Evolutionary conservation across 164 flowering plant species (phyloP).

Genomic region (Stephania japonica): DNA sequence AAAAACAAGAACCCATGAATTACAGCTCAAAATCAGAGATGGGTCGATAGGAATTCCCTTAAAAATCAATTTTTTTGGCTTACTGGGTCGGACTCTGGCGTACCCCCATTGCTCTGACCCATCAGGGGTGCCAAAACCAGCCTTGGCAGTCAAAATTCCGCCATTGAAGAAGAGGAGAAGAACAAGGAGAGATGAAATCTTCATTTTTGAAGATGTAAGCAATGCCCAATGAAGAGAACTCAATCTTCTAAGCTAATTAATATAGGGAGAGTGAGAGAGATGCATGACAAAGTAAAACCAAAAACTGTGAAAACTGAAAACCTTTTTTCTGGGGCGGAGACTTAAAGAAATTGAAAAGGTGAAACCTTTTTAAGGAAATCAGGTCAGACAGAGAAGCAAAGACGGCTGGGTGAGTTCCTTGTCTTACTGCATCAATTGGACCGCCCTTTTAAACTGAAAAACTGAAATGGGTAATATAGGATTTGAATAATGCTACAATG

Average conservation of each 20-base stretch:
- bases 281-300: too few species aligned
- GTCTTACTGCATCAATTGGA: too few species aligned
- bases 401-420: not conserved
- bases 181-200: slow-evolving; percentile 10
- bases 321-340: not conserved
- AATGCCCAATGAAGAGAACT: not conserved
- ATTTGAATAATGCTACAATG: too few species aligned
- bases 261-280: not conserved
- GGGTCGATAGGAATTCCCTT: too few species aligned
- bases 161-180: slow-evolving; percentile 15
- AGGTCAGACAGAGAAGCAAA: not conserved
- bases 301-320: too few species aligned
- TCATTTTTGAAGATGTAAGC: slow-evolving; percentile 19
- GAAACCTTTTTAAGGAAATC: not conserved
- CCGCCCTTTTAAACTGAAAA: too few species aligned
- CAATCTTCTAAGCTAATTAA: not conserved
- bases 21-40: not conserved
- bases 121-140: slow-evolving; percentile 33
- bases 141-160: slow-evolving; percentile 5
- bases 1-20: not conserved
- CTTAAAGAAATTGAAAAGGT: not conserved
- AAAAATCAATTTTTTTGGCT: not conserved
- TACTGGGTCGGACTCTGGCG: slow-evolving; percentile 51
- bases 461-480: too few species aligned
- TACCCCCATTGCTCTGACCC: slow-evolving; percentile 59